phyloP scores from a whole-genome alignment of 148 eudicot species.

The Rhododendron griersonianum region DNA sequence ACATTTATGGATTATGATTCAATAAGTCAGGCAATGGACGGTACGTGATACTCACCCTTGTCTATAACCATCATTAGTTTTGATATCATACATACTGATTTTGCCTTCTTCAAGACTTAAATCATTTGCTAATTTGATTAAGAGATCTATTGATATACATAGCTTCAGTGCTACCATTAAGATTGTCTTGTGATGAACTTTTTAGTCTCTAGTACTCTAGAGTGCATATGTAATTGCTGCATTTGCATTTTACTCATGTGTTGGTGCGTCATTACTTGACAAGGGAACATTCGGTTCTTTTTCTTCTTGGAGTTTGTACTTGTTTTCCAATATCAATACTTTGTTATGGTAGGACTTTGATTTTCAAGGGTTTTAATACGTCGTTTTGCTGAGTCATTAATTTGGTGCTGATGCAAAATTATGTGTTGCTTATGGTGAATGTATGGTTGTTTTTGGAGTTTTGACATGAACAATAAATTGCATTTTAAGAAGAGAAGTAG shows the following conservation, averaged over 20 bases:
- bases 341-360: neutral
- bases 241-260: neutral
- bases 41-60: slow-evolving; percentile 27
- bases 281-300: neutral
- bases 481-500: neutral
- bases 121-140: neutral
- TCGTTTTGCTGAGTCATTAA: neutral
- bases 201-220: neutral
- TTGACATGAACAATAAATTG: neutral
- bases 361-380: neutral
- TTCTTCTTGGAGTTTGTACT: neutral
- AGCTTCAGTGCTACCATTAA: neutral
- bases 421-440: neutral
- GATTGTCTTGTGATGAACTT: neutral
- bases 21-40: slow-evolving; percentile 81
- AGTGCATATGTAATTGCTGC: neutral
- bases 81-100: neutral
- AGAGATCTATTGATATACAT: neutral
- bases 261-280: neutral
- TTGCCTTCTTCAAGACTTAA: neutral
- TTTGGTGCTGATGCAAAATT: neutral
- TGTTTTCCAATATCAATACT: neutral
- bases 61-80: neutral
- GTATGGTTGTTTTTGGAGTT: neutral
- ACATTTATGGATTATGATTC: slow-evolving; percentile 95